Evolutionary conservation across 1,139 yeast genomes (phyloP).

Genomic region (Candida sanyaensis): DNA sequence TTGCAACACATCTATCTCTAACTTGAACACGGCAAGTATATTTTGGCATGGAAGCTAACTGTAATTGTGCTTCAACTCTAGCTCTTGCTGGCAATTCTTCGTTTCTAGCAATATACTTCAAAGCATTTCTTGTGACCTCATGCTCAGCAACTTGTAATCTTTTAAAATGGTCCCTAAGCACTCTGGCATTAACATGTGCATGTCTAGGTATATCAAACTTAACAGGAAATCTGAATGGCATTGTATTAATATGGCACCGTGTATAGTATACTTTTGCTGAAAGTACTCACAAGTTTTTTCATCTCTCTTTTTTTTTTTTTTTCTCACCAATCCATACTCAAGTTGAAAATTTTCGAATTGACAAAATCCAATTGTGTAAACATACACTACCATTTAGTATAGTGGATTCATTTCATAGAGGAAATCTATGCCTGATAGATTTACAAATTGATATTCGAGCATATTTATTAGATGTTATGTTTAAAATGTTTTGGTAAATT

Average conservation of each 20-base stretch:
- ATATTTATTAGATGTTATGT: too few relatives aligned
- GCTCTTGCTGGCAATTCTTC: conserved; percentile 85
- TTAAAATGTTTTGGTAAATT: too few relatives aligned
- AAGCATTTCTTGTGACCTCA: conserved; percentile 83
- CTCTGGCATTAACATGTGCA: conserved; percentile 62
- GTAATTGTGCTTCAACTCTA: conserved; percentile 91
- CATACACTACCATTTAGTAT: background rate
- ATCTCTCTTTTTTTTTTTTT: background rate
- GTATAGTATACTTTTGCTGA: too few relatives aligned
- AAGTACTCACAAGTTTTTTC: too few relatives aligned
- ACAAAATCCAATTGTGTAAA: background rate
- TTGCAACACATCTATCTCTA: conserved; percentile 83
- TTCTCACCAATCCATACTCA: background rate
- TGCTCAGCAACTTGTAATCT: conserved; percentile 84
- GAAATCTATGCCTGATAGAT: too few relatives aligned
- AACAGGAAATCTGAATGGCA: conserved; percentile 49
- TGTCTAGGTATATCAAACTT: conserved; percentile 45
- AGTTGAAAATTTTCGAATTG: background rate
- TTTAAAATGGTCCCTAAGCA: conserved; percentile 87
- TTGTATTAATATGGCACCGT: conserved; percentile 9
- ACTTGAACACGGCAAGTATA: conserved; percentile 81
- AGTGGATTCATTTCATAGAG: too few relatives aligned
- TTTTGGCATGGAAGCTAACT: conserved; percentile 86
- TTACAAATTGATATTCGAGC: too few relatives aligned
- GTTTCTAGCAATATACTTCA: conserved; percentile 88